These are phyloP conservation scores for Schwanniomyces yamadae DNA, from an alignment of 805 yeast species.

Conservation along the genomic window DNA sequence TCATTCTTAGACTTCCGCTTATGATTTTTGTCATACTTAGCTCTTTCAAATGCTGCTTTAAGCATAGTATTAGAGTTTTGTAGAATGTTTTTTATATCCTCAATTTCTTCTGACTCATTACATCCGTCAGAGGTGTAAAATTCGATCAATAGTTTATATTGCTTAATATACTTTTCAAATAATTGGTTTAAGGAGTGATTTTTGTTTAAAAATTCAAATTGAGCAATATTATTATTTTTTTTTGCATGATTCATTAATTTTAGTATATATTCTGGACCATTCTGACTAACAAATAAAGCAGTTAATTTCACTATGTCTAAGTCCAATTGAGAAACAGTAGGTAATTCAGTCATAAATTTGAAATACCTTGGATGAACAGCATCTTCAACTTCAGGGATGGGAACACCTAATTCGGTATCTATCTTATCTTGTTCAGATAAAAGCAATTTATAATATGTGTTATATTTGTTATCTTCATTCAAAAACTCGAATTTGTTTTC, in stretches of 20 bases:
- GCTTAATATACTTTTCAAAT: conserved; percentile 51
- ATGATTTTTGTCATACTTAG: conserved; percentile 47
- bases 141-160: conserved; percentile 43
- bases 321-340: conserved; percentile 57
- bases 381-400: conserved; percentile 24
- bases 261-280: conserved; percentile 47
- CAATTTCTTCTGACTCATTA: conserved; percentile 8
- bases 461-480: conserved; percentile 49
- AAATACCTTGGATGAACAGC: conserved; percentile 17
- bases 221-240: conserved; percentile 40
- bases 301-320: conserved; percentile 67
- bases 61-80: conserved; percentile 36
- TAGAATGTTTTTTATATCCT: conserved; percentile 11
- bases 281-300: conserved; percentile 65
- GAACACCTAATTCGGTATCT: neutral
- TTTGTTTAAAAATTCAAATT: conserved; percentile 65
- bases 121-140: conserved; percentile 9
- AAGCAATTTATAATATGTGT: conserved; percentile 56
- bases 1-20: conserved; percentile 28
- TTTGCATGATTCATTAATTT: conserved; percentile 37
- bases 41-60: conserved; percentile 51
- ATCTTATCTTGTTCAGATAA: conserved; percentile 26
- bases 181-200: conserved; percentile 59
- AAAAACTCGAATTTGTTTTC: conserved; percentile 66
- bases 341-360: conserved; percentile 26